These are phyloP conservation scores for Pseudocercospora ulei DNA, from an alignment of 2,329 filamentous ascomycete genomes.

Conservation along the genomic window DNA sequence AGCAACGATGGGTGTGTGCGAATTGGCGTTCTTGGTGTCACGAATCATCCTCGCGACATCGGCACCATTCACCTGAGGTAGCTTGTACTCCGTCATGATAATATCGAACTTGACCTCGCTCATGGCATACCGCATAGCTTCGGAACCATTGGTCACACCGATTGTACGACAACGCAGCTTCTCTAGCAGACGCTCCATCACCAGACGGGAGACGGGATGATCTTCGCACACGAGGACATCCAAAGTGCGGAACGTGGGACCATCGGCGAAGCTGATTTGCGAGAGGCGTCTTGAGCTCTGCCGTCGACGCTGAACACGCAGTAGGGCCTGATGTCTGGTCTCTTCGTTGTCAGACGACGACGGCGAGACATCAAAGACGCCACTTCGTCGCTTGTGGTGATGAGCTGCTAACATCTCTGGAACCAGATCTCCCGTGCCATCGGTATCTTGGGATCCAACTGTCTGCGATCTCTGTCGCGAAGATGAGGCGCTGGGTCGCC, in stretches of 20 bases:
- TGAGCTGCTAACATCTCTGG: slow-evolving; percentile 50
- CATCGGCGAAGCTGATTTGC: slow-evolving; percentile 74
- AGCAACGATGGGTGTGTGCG: slow-evolving; percentile 86
- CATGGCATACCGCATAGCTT: slow-evolving; percentile 86
- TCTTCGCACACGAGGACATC: slow-evolving; percentile 97
- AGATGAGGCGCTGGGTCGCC: slow-evolving; percentile 37
- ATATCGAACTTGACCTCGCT: slow-evolving; percentile 98
- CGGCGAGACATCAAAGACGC: slow-evolving; percentile 91
- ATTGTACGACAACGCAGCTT: slow-evolving; percentile 92
- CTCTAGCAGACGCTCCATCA: slow-evolving; percentile 97
- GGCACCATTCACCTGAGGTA: slow-evolving; percentile 87
- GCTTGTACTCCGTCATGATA: slow-evolving; percentile 94
- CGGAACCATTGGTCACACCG: slow-evolving; percentile 77
- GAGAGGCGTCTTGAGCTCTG: slow-evolving; percentile 92
- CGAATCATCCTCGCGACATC: slow-evolving; percentile 97
- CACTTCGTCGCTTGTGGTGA: slow-evolving; percentile 84
- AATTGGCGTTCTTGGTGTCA: slow-evolving; percentile 90
- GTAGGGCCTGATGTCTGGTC: slow-evolving; percentile 75
- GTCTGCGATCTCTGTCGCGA: slow-evolving; percentile 77
- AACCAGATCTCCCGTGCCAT: slow-evolving; percentile 66
- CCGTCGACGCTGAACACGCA: slow-evolving; percentile 86
- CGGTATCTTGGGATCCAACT: slow-evolving; percentile 67
- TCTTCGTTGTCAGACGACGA: slow-evolving; percentile 97
- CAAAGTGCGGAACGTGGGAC: slow-evolving; percentile 76
- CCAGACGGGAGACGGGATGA: slow-evolving; percentile 88